Evolutionary conservation across 306 rosid genomes (phyloP).

Genomic region (Castanopsis chinensis): DNA sequence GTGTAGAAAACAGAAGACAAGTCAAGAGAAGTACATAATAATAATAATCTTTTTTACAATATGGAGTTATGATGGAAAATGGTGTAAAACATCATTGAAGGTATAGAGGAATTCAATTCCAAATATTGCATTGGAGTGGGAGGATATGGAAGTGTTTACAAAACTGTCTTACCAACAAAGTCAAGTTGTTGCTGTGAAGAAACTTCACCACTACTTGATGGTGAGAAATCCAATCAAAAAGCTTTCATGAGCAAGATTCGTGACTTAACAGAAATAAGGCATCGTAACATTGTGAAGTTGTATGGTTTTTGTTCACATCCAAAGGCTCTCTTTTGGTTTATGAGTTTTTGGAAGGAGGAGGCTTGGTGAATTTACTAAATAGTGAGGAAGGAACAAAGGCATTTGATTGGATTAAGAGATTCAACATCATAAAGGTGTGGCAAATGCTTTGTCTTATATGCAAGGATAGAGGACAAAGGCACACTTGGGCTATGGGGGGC

Average conservation of each 20-base stretch:
- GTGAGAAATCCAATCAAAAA: neutral
- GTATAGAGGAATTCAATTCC: neutral
- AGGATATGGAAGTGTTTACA: slow-evolving; percentile 11
- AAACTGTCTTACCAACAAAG: neutral
- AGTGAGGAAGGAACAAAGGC: neutral
- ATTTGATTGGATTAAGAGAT: slow-evolving; percentile 14
- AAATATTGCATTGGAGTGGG: neutral
- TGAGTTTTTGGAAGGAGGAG: slow-evolving; percentile 15
- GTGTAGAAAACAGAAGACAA: neutral
- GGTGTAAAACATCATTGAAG: slow-evolving; percentile 11
- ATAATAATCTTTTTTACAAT: neutral
- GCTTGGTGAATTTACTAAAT: neutral
- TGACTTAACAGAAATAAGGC: slow-evolving; percentile 14
- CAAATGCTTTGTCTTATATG: slow-evolving; percentile 12
- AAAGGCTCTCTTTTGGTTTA: slow-evolving; percentile 17
- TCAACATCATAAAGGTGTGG: neutral
- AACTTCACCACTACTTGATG: neutral
- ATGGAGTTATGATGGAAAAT: slow-evolving; percentile 2
- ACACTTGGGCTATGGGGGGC: too few species aligned
- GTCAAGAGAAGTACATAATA: neutral
- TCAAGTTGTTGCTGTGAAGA: slow-evolving; percentile 1
- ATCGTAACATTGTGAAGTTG: slow-evolving; percentile 24
- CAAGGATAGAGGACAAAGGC: too few species aligned
- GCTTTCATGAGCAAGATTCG: slow-evolving; percentile 21
- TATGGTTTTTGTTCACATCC: slow-evolving; percentile 14